Evolutionary conservation across 176 grass and related monocot species (phyloP), one percentile per base, ranked within the genome.

Genomic region (Zea luxurians): DNA sequence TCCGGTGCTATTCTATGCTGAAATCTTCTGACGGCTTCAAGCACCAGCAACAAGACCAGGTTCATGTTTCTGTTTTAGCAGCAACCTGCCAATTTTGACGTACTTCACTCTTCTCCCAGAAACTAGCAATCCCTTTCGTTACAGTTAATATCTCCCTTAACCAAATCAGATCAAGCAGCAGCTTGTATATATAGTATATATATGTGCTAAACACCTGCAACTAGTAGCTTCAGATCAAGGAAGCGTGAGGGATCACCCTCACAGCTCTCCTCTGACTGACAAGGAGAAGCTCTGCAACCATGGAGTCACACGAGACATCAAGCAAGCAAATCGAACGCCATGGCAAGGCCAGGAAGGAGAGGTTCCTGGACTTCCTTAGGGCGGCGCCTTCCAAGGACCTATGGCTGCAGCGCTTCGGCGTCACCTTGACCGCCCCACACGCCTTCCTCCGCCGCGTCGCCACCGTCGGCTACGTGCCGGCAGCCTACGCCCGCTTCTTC

Each of bases 351-450:
- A 46, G 17, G 13, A 69, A 83, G 8, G 75, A 85, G 68, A 83
- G 90, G 64, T 43, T 96, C 37, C 49, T 92, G 0, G 89, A 92
- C 79, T 83, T 92, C 59, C 75, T 96, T 8, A 63, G 71, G 45
- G 87, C 84, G 2, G 42, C 53, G 6, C 89, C 89, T 0, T 61
- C 84, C 9, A 87, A 68, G 13, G 44, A 86, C 2, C 13, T 35
- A 65, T 91, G 78, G 89, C 41, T 83, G 64, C 79, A 40, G 52
- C 36, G 67, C 17, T 73, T 81, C 21, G 38, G 35, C 6, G 42
- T 49, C 44, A 15, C 42, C 60, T 7, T 49, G 50, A 15, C 42
- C 60, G 13, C 60, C 0, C 48, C 20, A 0, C 20, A 12, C 37
- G 71, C 84, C 38, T 48, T 79, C 20, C 15, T 86, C 58, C 58